These are phyloP conservation scores for Phlebiopsis flavidoalba DNA, from an alignment of 768 basidiomycete genomes.

Conservation along the genomic window DNA sequence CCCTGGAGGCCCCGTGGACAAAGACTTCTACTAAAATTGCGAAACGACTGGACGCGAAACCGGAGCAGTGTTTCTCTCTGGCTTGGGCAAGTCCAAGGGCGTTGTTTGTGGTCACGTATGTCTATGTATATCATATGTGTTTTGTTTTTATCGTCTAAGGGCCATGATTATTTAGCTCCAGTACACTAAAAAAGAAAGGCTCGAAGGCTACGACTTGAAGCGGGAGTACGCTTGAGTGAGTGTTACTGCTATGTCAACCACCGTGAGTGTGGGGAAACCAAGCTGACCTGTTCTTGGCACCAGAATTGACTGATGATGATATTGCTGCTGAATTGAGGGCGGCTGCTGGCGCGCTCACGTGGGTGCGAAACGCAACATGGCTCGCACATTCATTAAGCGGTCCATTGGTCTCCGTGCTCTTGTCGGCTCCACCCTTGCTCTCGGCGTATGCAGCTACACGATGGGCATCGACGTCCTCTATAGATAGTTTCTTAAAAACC, in stretches of 20 bases:
- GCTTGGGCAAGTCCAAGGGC: constrained; percentile 70
- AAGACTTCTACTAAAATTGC: constrained; percentile 52
- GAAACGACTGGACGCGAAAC: constrained; percentile 40
- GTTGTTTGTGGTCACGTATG: constrained; percentile 60
- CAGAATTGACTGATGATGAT: constrained; percentile 48
- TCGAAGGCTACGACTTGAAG: constrained; percentile 64
- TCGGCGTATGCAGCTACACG: constrained; percentile 19
- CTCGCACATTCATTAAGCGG: constrained; percentile 16
- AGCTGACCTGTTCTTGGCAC: background rate
- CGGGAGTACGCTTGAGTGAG: constrained; percentile 61
- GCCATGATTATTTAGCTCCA: constrained; percentile 42
- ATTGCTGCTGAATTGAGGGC: constrained; percentile 54
- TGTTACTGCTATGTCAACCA: background rate
- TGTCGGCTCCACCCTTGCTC: constrained; percentile 15
- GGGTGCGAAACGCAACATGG: constrained; percentile 25
- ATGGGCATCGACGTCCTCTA: constrained; percentile 18
- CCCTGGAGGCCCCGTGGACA: constrained; percentile 62
- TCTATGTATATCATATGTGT: constrained; percentile 6
- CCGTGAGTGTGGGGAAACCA: background rate
- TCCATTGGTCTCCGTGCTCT: constrained; percentile 16
- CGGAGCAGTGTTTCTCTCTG: constrained; percentile 66
- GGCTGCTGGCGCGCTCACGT: constrained; percentile 46
- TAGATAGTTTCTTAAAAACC: no score
- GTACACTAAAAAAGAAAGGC: constrained; percentile 58
- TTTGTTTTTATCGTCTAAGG: background rate